These are phyloP conservation scores for Abrus precatorius DNA, from an alignment of 306 rosid genomes.

Conservation along the genomic window DNA sequence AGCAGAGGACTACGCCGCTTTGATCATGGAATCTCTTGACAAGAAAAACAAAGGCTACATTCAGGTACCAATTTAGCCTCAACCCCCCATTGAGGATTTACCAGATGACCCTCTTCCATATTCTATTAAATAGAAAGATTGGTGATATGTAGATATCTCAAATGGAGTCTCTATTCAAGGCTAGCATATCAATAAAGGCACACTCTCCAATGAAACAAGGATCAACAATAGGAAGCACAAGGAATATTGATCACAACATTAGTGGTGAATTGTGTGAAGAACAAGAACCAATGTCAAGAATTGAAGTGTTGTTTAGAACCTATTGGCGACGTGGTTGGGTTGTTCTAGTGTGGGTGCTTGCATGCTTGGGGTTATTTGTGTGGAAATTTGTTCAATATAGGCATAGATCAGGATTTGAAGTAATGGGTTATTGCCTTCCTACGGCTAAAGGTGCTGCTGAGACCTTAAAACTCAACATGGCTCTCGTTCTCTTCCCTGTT, in stretches of 20 bases:
- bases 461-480: conserved; percentile 89
- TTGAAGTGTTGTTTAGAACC: conserved; percentile 68
- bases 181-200: conserved; percentile 45
- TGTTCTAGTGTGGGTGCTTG: conserved; percentile 67
- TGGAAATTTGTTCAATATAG: conserved; percentile 86
- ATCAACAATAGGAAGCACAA: conserved; percentile 7
- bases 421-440: conserved; percentile 90
- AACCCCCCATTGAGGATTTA: background rate
- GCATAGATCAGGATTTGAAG: conserved; percentile 70
- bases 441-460: conserved; percentile 94
- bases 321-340: conserved; percentile 84
- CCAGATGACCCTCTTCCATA: conserved; percentile 17
- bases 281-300: conserved; percentile 59
- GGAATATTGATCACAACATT: background rate
- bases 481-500: conserved; percentile 81
- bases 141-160: conserved; percentile 48
- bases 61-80: conserved; percentile 63
- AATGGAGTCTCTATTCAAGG: conserved; percentile 64
- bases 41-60: conserved; percentile 70
- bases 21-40: conserved; percentile 77
- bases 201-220: conserved; percentile 49
- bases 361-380: conserved; percentile 62
- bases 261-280: conserved; percentile 48
- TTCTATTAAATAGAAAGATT: conserved; percentile 26
- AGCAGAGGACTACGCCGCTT: conserved; percentile 75